These are phyloP conservation scores for Coemansia interrupta DNA, from an alignment of 192 early-diverging fungal species.

Conservation along the genomic window DNA sequence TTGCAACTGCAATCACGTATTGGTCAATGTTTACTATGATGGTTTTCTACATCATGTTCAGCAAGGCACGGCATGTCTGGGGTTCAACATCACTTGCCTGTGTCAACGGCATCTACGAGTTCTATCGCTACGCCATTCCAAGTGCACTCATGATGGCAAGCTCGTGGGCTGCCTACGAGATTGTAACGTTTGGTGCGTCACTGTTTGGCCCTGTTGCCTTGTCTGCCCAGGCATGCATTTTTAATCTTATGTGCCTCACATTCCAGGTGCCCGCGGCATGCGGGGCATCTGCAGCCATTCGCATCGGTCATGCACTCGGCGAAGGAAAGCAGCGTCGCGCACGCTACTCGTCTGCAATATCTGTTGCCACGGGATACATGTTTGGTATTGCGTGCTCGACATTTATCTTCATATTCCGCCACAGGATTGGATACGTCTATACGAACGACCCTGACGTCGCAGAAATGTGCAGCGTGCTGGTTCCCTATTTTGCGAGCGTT, in stretches of 20 bases:
- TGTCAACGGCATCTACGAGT: slow-evolving; percentile 59
- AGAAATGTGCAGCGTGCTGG: slow-evolving; percentile 24
- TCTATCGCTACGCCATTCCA: slow-evolving; percentile 72
- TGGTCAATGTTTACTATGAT: slow-evolving; percentile 58
- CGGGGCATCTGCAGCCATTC: slow-evolving; percentile 73
- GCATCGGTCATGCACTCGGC: slow-evolving; percentile 76
- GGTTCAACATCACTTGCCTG: slow-evolving; percentile 73
- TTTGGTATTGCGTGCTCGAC: slow-evolving; percentile 60
- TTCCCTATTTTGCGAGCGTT: slow-evolving; percentile 38
- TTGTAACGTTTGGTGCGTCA: slow-evolving; percentile 70
- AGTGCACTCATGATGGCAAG: slow-evolving; percentile 79
- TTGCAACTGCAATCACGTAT: slow-evolving; percentile 63
- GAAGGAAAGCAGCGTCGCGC: slow-evolving; percentile 57
- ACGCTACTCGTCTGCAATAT: slow-evolving; percentile 51
- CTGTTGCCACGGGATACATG: slow-evolving; percentile 58
- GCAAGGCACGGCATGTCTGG: slow-evolving; percentile 60
- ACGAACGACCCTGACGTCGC: slow-evolving; percentile 24
- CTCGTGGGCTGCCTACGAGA: slow-evolving; percentile 82
- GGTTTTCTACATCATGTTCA: slow-evolving; percentile 54
- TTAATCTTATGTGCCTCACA: slow-evolving; percentile 68
- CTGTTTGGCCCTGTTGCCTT: slow-evolving; percentile 70
- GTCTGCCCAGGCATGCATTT: slow-evolving; percentile 78
- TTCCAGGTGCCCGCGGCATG: slow-evolving; percentile 72
- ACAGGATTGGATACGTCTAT: slow-evolving; percentile 64
- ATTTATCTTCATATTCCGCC: slow-evolving; percentile 56